Base-by-base conservation (phyloP, 1,139 yeast species). In the Kluyveromyces sp. region DNA sequence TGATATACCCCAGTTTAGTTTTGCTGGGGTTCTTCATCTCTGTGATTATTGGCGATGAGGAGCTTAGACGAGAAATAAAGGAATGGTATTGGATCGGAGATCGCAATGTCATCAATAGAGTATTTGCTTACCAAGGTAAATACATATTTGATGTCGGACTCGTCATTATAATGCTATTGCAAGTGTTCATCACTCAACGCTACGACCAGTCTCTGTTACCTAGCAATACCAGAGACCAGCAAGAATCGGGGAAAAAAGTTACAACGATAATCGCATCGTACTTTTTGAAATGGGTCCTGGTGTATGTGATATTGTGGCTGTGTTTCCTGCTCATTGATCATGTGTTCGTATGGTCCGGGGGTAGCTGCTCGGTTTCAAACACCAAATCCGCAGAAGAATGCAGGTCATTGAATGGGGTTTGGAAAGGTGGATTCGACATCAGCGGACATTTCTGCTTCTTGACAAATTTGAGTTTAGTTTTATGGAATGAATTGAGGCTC, bases 391-490 rank as follows among this genome's bases (percentile, higher is more conserved):
- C 64, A 2, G 58, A 53, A 36, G 36, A 30, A 3, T 62, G 65
- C 43, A 50, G 53, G 28, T 29, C 36, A 13, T 40, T 46, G 19
- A 62, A 64, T 17, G 72, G 71, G 1, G 46, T 46, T 20, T 80
- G 85, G 83, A 58, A 57, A 4, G 73, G 76, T 32, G 83, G 82
- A 3, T 77, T 77, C 49, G 86, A 80, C 56, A 60, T 74, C 1
- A 78, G 85, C 22, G 86, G 88, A 0, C 88, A 81, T 57, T 74
- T 72, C 47, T 75, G 76, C 52, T 69, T 79, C 39, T 52, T 79
- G 3, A 60, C 71, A 1, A 72, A 77, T n/a, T 63, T 74, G 36
- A 70, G 78, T 44, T 53, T 75, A 46, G 60, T 75, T 6, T 46
- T 74, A 2, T 62, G 74, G 66, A 55, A 64, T 36, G 75, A 70